Conservation (phyloP, 1,139 yeast species). For the Meyerozyma elateridarum region DNA sequence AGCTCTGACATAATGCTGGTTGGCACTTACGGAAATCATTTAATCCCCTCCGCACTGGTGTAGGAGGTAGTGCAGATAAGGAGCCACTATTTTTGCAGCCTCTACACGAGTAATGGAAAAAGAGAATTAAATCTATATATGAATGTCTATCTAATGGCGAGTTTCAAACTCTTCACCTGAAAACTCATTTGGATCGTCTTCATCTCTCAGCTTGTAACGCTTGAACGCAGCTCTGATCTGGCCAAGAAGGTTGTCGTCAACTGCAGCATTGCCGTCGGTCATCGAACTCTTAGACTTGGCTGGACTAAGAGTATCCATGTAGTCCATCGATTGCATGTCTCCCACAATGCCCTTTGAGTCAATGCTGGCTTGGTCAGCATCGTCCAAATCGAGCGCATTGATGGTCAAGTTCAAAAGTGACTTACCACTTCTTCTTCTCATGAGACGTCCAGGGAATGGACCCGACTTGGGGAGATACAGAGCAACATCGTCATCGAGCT, state of each 20-base stretch:
- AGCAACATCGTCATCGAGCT: conserved; percentile 32
- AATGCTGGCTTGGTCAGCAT: conserved; percentile 42
- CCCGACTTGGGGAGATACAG: conserved; percentile 40
- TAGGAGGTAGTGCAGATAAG: too few relatives aligned
- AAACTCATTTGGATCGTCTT: conserved; percentile 35
- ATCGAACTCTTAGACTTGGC: conserved; percentile 33
- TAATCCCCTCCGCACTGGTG: not conserved
- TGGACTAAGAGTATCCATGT: conserved; percentile 25
- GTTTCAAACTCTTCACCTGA: conserved; percentile 61
- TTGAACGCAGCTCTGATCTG: conserved; percentile 54
- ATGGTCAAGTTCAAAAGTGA: conserved; percentile 65
- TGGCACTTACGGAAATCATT: not conserved
- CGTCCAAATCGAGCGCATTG: conserved; percentile 59
- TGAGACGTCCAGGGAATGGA: conserved; percentile 52
- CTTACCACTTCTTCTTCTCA: conserved; percentile 68
- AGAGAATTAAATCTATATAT: too few relatives aligned
- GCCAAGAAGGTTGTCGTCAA: conserved; percentile 38
- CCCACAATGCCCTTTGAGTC: conserved; percentile 17
- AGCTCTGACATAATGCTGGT: conserved; percentile 47
- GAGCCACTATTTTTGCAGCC: too few relatives aligned
- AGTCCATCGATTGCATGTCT: conserved; percentile 15
- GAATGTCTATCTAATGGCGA: conserved; percentile 13
- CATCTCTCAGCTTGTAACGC: conserved; percentile 36
- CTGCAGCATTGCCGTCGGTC: conserved; percentile 27
- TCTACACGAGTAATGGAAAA: too few relatives aligned